Base-by-base conservation (phyloP, 768 basidiomycete species). In the Tricholoma sp. region DNA sequence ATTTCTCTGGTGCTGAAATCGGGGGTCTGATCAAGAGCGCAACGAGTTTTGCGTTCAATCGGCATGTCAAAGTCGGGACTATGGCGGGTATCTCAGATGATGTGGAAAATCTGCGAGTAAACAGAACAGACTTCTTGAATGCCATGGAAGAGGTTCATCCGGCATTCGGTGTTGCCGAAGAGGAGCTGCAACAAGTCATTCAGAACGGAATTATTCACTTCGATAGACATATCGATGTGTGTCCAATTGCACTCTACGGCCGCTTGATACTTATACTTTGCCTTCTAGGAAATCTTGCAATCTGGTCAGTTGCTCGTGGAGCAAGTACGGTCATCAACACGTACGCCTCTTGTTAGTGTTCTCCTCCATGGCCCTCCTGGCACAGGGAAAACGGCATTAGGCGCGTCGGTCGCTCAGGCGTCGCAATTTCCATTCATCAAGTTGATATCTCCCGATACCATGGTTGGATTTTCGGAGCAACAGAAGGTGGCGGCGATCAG, bases 391-490 rank as follows among this genome's bases (percentile, higher is more conserved):
- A 95, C 96, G 0, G 96, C 96, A 0, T 74, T 98, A 46, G 96
- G 90, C 2, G 96, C 94, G 5, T 89, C 91, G 4, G 96, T 98
- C 56, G 97, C 96, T 2, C 87, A 92, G 73, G 82, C 83, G 22
- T 98, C 96, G n/a, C 78, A 88, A 61, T 99, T 87, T 72, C 97
- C 97, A 0, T 99, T 99, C 77, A 96, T 99, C 77, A 98, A 99
- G 71, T 80, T 99, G 37, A 85, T 98, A 57, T 91, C 94, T 2
- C 93, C 97, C 0, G 97, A 98, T 66, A 86, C 81, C 64, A 99
- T 99, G 97, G 91, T 98, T 59, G 97, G 97, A 7, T 95, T 83
- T 71, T 84, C 86, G n/a, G 97, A 98, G 69, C 72, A 79, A 12
- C 92, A 94, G 70, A 98, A 99, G 75, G 88, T 99, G 45, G 77